Conservation (phyloP, 2,329 filamentous ascomycete genomes). For the Mollisia scopiformis region DNA sequence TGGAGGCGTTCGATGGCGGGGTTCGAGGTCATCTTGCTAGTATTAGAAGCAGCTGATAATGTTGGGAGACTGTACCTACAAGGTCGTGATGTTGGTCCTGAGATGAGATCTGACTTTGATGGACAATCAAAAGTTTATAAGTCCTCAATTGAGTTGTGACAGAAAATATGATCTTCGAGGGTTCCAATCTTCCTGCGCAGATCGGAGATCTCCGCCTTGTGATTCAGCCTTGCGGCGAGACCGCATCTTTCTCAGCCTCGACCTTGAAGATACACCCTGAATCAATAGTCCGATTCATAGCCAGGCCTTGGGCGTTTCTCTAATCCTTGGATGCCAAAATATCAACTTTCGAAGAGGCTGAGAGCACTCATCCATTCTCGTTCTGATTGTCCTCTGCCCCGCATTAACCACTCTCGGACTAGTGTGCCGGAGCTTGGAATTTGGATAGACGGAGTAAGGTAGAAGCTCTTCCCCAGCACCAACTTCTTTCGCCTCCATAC, state of each 20-base stretch:
- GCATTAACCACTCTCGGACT: neutral
- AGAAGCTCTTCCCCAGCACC: neutral
- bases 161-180: neutral
- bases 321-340: no score
- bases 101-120: neutral
- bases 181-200: conserved; percentile 8
- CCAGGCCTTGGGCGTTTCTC: no score
- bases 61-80: neutral
- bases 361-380: no score
- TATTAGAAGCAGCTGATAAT: neutral
- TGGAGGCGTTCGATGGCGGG: neutral
- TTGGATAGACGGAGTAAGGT: neutral
- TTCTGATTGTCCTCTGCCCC: no score
- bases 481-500: neutral
- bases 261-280: neutral
- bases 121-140: neutral
- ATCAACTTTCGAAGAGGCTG: no score
- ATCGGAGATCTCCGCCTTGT: conserved; percentile 26
- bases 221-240: conserved; percentile 14
- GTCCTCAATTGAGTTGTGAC: neutral
- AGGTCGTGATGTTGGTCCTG: no score
- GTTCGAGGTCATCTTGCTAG: neutral
- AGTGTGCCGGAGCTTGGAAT: neutral
- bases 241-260: neutral
- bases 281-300: no score